A percentile compares a stretch with the other conserved stretches of the same genome.
Evolutionary conservation across 495 filamentous ascomycete species (phyloP).

Genomic region (Glonium stellatum): DNA sequence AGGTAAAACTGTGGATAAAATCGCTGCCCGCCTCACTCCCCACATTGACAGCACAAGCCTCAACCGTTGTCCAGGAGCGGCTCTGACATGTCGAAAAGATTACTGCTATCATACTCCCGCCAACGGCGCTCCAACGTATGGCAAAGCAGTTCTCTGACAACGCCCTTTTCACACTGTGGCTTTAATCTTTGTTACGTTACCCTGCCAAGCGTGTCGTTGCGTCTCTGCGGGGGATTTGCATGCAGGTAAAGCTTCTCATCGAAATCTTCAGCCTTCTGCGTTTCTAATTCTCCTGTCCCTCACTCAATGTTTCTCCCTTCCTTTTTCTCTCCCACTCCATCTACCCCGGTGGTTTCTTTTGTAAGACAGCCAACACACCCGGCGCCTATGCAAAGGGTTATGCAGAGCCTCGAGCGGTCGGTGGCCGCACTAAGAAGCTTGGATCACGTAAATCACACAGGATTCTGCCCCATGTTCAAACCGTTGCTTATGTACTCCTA

Average conservation of each 20-base stretch:
- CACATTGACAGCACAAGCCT: too few species aligned
- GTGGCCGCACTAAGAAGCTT: constrained; percentile 17
- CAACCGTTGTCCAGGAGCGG: neutral
- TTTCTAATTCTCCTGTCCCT: neutral
- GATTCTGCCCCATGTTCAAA: neutral
- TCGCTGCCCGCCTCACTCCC: neutral
- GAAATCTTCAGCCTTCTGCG: neutral
- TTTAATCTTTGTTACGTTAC: neutral
- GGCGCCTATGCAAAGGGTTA: constrained; percentile 18
- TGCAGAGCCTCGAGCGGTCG: constrained; percentile 7
- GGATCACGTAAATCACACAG: constrained; percentile 11
- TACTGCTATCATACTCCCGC: neutral
- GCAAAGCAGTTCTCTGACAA: neutral
- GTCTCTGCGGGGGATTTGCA: constrained; percentile 22
- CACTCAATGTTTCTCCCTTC: constrained; percentile 7
- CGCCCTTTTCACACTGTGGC: neutral
- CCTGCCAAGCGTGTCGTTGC: constrained; percentile 9
- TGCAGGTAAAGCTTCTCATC: constrained; percentile 19
- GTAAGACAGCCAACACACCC: neutral
- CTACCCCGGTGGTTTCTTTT: neutral
- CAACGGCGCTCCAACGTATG: neutral
- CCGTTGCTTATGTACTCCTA: constrained; percentile 20
- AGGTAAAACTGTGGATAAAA: neutral
- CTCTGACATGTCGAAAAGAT: neutral
- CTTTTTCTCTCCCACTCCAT: constrained; percentile 7